Conservation (phyloP, 1,284 basidiomycete genomes). For the Vanrija sp. region DNA sequence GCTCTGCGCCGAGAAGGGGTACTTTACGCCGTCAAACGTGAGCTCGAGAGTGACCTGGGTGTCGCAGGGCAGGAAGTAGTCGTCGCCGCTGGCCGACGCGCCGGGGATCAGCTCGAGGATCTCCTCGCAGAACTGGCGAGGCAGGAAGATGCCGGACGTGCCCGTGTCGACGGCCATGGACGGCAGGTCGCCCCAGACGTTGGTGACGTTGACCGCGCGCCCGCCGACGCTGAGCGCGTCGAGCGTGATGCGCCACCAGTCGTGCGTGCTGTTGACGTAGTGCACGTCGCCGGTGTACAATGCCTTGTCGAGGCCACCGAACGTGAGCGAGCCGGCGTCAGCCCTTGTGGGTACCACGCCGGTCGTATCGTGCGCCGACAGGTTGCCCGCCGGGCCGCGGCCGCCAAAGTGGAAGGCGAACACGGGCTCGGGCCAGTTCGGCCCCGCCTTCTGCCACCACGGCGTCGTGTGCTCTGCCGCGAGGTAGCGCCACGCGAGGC, state of each 20-base stretch:
- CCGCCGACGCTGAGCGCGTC: slow-evolving; percentile 38
- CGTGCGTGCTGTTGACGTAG: slow-evolving; percentile 55
- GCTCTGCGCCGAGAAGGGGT: background rate
- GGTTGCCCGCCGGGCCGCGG: slow-evolving; percentile 10
- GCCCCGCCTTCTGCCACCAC: slow-evolving; percentile 63
- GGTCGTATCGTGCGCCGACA: slow-evolving; percentile 53
- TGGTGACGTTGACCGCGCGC: slow-evolving; percentile 39
- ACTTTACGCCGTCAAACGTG: slow-evolving; percentile 58
- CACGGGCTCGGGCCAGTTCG: slow-evolving; percentile 53
- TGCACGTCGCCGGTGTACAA: slow-evolving; percentile 75
- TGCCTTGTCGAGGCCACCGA: slow-evolving; percentile 56
- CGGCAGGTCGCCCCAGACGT: slow-evolving; percentile 31
- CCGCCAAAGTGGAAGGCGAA: slow-evolving; percentile 71
- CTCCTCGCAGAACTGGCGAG: slow-evolving; percentile 57
- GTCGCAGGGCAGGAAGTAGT: slow-evolving; percentile 68
- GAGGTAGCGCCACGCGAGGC: slow-evolving; percentile 50
- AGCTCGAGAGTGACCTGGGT: slow-evolving; percentile 62
- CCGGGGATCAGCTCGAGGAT: slow-evolving; percentile 75
- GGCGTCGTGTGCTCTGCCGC: slow-evolving; percentile 50
- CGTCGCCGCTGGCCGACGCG: slow-evolving; percentile 59
- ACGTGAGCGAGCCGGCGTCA: slow-evolving; percentile 69
- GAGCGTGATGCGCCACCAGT: slow-evolving; percentile 46
- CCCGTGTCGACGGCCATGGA: slow-evolving; percentile 60
- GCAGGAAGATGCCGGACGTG: slow-evolving; percentile 85
- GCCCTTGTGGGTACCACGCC: slow-evolving; percentile 52